Conservation (phyloP, 352 stramenopile genomes). For the Phytophthora tubulina region DNA sequence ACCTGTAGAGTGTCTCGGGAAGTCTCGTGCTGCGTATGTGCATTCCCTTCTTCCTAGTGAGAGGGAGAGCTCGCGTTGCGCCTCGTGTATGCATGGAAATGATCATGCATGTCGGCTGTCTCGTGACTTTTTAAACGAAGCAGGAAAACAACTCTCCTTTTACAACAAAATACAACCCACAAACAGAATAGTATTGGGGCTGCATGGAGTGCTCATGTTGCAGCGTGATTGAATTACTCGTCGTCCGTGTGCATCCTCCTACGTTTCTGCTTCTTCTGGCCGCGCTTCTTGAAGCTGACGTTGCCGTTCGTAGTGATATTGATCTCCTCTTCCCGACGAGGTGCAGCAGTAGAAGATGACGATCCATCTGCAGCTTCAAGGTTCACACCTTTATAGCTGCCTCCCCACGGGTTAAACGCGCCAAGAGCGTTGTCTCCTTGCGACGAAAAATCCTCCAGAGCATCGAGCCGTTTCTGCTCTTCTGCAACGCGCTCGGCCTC, state of each 20-base stretch:
- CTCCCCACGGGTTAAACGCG: conserved; percentile 86
- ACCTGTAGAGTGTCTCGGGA: conserved; percentile 66
- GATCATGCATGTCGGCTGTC: conserved; percentile 32
- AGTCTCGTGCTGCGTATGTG: conserved; percentile 15
- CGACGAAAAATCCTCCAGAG: conserved; percentile 69
- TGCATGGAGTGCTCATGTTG: conserved; percentile 1
- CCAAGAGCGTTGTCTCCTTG: conserved; percentile 82
- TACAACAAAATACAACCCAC: conserved; percentile 47
- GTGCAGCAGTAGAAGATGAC: conserved; percentile 16
- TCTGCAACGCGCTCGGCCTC: conserved; percentile 49
- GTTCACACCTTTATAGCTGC: conserved; percentile 86
- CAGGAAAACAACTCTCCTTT: conserved; percentile 32
- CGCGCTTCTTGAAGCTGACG: conserved; percentile 83
- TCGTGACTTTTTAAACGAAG: conserved; percentile 38
- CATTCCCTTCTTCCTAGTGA: conserved; percentile 31
- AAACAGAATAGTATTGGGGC: conserved; percentile 29
- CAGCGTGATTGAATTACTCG: conserved; percentile 41
- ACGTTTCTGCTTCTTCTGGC: conserved; percentile 72
- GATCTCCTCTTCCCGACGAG: conserved; percentile 57
- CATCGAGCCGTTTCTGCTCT: conserved; percentile 64
- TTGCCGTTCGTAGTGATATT: conserved; percentile 59
- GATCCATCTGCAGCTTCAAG: conserved; percentile 37
- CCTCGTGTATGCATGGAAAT: conserved; percentile 20
- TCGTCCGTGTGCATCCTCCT: conserved; percentile 68
- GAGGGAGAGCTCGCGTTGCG: conserved; percentile 24